Evolutionary conservation across 202 grass and related monocot species (phyloP), one percentile per base, ranked within the genome.

Genomic region (Dendrocalamus latiflorus): DNA sequence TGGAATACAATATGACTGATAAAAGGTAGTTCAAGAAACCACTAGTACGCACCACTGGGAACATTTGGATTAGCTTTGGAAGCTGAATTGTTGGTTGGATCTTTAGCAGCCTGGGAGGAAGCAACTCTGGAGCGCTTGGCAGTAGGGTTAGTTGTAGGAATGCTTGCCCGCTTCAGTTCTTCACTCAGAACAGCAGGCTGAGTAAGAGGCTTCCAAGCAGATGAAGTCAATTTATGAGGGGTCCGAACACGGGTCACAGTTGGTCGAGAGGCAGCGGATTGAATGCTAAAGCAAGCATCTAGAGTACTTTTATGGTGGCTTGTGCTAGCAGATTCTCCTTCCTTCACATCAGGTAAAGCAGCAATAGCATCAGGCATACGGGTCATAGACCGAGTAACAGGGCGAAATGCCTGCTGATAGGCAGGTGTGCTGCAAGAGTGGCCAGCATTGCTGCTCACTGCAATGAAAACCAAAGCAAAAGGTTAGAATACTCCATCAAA

Each of bases 341-440:
- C 84, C 79, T 79, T 86, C 43, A 36, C 65, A 42, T 60, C 79
- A 63, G 74, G 20, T 56, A 61, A 83, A 62, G 51, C 61, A 49
- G 54, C 11, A 69, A 68, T 28, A 25, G 68, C 34, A 63, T 44
- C 42, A 83, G 84, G 53, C 26, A 21, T 11, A 56, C 59, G 25
- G 22, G 84, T 86, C 84, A 86, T 90, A 68, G 88, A 90, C 17
- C 83, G 88, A 74, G 84, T 90, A 79, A 90, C 61, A 86, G 83
- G 88, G 53, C 74, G 88, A 74, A 69, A 83, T 5, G 21, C 28
- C 33, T 74, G 62, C 48, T 83, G 66, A 54, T 45, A 38, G 4
- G 33, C 73, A 54, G 59, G 74, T 83, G 73, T 58, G 38, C 79
- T 83, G 67, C 50, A 86, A 69, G 88, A 44, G 13, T 63, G 79